Evolutionary conservation across 768 basidiomycete genomes (phyloP), one percentile per base, ranked within the genome.

Genomic region (Amyloporia xantha): DNA sequence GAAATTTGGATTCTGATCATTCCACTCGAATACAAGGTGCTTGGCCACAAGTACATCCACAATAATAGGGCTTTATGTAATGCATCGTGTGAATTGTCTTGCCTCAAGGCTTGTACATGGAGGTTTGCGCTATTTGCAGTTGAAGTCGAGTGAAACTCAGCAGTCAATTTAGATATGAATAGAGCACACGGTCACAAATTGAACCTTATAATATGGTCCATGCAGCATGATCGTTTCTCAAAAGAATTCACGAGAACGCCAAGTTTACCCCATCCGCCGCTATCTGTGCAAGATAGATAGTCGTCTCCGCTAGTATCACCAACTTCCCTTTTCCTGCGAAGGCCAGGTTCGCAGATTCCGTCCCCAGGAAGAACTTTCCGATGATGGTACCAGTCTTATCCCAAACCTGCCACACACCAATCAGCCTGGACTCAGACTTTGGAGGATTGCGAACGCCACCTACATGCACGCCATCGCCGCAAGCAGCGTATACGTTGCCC

Each of bases 381-480:
- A 86, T 65, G 1, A 86, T 68, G 0, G 70, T 73, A 1, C 84
- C 82, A 17, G 73, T 59, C 11, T 67, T 44, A 55, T 74, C 71
- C 75, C 78, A 81, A 4, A 83, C 77, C 75, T 77, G 47, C 13
- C 12, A 30, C 1, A 28, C 27, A 19, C 30, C 17, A 36, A 20
- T 30, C 35, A 35, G 35, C 37, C 7, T 11, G 20, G 20, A 27
- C 27, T 12, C 27, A 24, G 17, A 24, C 12, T 27, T 26, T 24
- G 0, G 15, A 30, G 28, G 35, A 42, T 38, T 12, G 19, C 17
- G 23, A 11, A 40, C 12, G 35, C 52, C n/a, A n/a, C n/a, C 44
- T n/a, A 80, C 81, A 23, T 85, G 77, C 0, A 78, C 74, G 33
- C 84, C 85, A 49, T 87, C 86, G n/a, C 78, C 83, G 48, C 77